Evolutionary conservation across 768 basidiomycete species (phyloP).

Genomic region (Serendipita indica): DNA sequence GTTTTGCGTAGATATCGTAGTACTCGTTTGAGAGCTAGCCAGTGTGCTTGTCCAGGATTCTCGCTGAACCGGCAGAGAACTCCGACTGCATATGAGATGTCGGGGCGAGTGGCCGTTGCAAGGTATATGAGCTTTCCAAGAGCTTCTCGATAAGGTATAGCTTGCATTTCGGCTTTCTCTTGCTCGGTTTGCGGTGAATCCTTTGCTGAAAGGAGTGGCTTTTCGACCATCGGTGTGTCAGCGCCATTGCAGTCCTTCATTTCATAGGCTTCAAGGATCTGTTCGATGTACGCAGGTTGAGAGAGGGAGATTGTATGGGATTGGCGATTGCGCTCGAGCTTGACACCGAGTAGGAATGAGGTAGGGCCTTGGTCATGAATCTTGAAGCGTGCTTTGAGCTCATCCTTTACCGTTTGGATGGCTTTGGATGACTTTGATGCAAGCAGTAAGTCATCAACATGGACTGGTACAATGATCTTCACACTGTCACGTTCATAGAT

Average conservation of each 20-base stretch:
- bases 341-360: constrained; percentile 4
- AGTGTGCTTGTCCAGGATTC: constrained; percentile 4
- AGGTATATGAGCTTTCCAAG: constrained; percentile 18
- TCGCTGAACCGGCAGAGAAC: constrained; percentile 10
- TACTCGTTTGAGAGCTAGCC: constrained; percentile 7
- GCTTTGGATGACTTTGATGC: background rate
- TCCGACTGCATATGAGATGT: constrained; percentile 27
- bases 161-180: constrained; percentile 10
- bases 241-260: constrained; percentile 17
- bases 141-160: constrained; percentile 20
- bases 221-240: constrained; percentile 16
- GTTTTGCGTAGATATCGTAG: constrained; percentile 8
- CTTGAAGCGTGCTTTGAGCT: constrained; percentile 5
- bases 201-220: constrained; percentile 3
- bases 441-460: constrained; percentile 8
- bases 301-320: constrained; percentile 15
- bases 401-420: background rate
- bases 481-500: background rate
- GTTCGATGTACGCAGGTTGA: constrained; percentile 17
- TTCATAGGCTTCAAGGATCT: constrained; percentile 14
- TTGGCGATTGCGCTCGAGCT: constrained; percentile 16
- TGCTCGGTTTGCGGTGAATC: background rate
- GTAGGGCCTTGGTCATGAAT: background rate
- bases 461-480: background rate
- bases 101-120: constrained; percentile 24